These are phyloP conservation scores for Candida maris DNA, from an alignment of 805 yeast species.

Conservation along the genomic window DNA sequence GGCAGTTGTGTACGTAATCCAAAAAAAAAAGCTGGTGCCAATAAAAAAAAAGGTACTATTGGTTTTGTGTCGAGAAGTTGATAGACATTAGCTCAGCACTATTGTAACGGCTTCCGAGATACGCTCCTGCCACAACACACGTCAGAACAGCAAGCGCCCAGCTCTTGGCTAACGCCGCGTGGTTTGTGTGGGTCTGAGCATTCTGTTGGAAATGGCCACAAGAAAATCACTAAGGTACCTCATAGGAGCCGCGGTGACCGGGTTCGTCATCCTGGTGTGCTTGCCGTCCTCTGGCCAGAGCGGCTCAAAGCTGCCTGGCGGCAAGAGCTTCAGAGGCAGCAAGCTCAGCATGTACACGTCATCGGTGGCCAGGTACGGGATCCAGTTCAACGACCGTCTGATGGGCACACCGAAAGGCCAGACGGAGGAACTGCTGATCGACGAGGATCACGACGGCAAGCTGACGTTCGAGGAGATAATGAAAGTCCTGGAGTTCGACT, in stretches of 20 bases:
- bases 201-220: constrained; percentile 10
- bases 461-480: constrained; percentile 26
- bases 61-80: no score
- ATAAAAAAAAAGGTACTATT: no score
- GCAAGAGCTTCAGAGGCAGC: constrained; percentile 10
- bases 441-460: constrained; percentile 20
- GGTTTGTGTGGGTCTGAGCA: no score
- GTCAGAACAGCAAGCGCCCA: no score
- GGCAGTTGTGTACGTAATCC: no score
- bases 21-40: no score
- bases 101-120: no score
- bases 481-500: constrained; percentile 24
- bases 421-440: constrained; percentile 12
- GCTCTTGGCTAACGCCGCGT: no score
- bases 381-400: constrained; percentile 27
- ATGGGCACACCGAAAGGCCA: constrained; percentile 21
- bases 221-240: constrained; percentile 24
- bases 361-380: constrained; percentile 22
- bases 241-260: constrained; percentile 12
- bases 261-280: constrained; percentile 7
- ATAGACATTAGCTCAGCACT: no score
- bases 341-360: constrained; percentile 21
- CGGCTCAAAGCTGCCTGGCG: constrained; percentile 4
- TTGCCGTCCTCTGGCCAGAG: constrained; percentile 4
- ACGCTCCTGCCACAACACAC: no score